phyloP scores from a whole-genome alignment of 2,329 filamentous ascomycete genomes.

The Botrytis squamosa region DNA sequence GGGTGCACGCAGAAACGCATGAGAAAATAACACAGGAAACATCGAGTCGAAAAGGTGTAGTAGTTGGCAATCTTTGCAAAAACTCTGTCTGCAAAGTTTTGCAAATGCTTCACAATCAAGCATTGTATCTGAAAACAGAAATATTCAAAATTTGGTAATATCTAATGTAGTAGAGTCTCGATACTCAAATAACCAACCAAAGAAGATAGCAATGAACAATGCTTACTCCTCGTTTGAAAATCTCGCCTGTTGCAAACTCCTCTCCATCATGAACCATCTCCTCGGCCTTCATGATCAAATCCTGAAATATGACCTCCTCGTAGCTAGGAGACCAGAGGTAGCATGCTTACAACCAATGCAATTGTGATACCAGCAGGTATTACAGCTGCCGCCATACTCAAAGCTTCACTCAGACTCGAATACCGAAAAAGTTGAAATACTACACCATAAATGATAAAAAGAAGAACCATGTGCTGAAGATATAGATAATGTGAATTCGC shows the following conservation, averaged over 20 bases:
- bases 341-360: neutral
- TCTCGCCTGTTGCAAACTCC: neutral
- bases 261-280: neutral
- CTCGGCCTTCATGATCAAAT: neutral
- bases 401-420: neutral
- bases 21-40: neutral
- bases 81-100: neutral
- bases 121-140: neutral
- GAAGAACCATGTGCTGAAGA: too few species aligned
- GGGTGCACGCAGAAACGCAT: neutral
- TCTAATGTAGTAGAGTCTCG: neutral
- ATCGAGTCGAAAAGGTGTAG: neutral
- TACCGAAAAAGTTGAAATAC: neutral
- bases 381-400: neutral
- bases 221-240: neutral
- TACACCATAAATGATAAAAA: too few species aligned
- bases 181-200: too few species aligned
- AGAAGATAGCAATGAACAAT: too few species aligned
- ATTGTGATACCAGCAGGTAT: neutral
- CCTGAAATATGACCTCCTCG: neutral
- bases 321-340: neutral
- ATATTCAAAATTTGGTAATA: neutral
- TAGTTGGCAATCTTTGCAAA: neutral
- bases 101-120: neutral
- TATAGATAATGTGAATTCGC: too few species aligned